phyloP scores from a whole-genome alignment of 2,329 filamentous ascomycete genomes.

The Colletotrichum salicis region DNA sequence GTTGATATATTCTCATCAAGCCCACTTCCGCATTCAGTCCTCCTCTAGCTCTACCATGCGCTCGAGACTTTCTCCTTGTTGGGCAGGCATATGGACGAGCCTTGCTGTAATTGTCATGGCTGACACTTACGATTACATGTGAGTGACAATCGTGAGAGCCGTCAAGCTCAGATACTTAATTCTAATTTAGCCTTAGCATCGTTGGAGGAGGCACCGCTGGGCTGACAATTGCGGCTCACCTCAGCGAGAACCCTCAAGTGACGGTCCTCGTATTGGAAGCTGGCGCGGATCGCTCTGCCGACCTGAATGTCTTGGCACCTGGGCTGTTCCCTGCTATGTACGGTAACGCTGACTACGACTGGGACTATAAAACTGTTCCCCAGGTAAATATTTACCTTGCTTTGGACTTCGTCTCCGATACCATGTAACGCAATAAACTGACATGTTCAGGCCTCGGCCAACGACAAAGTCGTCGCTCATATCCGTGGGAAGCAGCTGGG shows the following conservation, averaged over 20 bases:
- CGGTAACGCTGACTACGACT: constrained; percentile 37
- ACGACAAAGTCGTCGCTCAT: constrained; percentile 26
- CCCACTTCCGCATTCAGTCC: no score
- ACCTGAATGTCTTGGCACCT: constrained; percentile 35
- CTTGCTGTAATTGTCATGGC: constrained; percentile 6
- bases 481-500: constrained; percentile 55
- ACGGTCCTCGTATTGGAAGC: constrained; percentile 34
- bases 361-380: constrained; percentile 39
- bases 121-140: constrained; percentile 26
- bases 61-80: not conserved
- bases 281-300: constrained; percentile 34
- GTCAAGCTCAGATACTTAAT: no score
- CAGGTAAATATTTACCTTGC: constrained; percentile 26
- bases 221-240: constrained; percentile 58
- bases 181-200: constrained; percentile 50
- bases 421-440: not conserved
- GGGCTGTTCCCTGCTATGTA: constrained; percentile 36
- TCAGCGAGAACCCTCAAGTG: constrained; percentile 49
- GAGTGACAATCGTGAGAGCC: constrained; percentile 20
- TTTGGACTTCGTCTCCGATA: not conserved
- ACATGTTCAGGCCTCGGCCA: constrained; percentile 8
- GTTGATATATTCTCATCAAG: not conserved
- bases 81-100: not conserved
- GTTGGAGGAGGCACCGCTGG: constrained; percentile 66
- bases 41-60: not conserved